Evolutionary conservation across 768 basidiomycete genomes (phyloP).

Genomic region (Ramaria sp.): DNA sequence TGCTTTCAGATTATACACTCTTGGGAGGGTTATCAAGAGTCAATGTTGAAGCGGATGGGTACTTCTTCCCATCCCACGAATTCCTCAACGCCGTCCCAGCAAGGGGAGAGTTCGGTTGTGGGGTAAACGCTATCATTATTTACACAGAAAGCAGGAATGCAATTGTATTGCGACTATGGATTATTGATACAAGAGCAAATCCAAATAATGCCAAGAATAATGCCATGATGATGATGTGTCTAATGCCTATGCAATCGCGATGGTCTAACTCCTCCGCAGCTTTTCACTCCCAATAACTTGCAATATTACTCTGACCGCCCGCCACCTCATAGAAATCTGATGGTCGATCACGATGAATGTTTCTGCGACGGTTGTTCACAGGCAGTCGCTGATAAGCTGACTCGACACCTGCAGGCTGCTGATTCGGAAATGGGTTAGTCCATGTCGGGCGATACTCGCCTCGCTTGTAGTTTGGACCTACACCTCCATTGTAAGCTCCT

Average conservation of each 20-base stretch:
- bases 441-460: slow-evolving; percentile 34
- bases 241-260: background rate
- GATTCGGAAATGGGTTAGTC: slow-evolving; percentile 45
- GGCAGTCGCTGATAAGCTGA: slow-evolving; percentile 84
- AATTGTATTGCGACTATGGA: slow-evolving; percentile 2
- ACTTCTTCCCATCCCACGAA: slow-evolving; percentile 2
- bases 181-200: slow-evolving; percentile 4
- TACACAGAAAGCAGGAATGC: slow-evolving; percentile 3
- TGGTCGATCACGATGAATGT: slow-evolving; percentile 71
- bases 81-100: background rate
- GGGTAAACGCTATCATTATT: background rate
- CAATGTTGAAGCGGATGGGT: slow-evolving; percentile 43
- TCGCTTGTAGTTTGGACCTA: slow-evolving; percentile 30
- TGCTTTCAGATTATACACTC: too few species aligned
- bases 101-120: too few species aligned
- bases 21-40: slow-evolving; percentile 79
- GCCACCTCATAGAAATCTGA: slow-evolving; percentile 71
- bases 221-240: slow-evolving; percentile 1
- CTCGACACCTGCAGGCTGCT: slow-evolving; percentile 59
- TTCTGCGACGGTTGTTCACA: slow-evolving; percentile 68
- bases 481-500: slow-evolving; percentile 7
- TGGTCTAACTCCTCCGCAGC: background rate
- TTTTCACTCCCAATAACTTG: slow-evolving; percentile 66
- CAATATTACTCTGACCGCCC: slow-evolving; percentile 52
- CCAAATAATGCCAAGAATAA: slow-evolving; percentile 6